Evolutionary conservation across 2,329 filamentous ascomycete species (phyloP), one percentile per base, ranked within the genome.

Genomic region (Pseudogymnoascus sp.): DNA sequence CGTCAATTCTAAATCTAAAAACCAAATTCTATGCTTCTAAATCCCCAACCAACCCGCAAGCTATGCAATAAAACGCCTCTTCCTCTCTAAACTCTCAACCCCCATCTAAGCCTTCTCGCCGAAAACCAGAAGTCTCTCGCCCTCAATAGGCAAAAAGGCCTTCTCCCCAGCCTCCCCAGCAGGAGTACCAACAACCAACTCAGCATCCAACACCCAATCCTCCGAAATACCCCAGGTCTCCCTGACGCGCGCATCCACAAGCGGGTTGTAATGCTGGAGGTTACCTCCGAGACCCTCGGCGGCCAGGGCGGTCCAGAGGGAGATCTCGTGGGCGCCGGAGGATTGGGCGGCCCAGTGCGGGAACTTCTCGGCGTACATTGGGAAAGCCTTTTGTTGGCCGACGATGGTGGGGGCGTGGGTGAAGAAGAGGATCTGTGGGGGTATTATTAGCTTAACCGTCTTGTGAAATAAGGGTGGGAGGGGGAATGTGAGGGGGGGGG

Each of bases 201-300:
- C 91, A 23, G 89, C 88, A 72, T 88, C 85, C 67, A 96, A 83
- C 72, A 84, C 84, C 91, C 92, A 96, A 69, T 83, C 82, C 16
- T 77, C 71, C 45, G 90, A 88, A 33, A 96, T 70, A 63, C 82
- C 81, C 89, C 90, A 96, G 69, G 85, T 79, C 65, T 77, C 61
- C 49, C 82, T 77, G 61, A 92, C 88, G 78, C 87, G 85, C 67
- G 82, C 80, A 77, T 96, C 89, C 69, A 96, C 85, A 63, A 96
- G 76, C 18, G 91, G 91, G 83, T 91, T 95, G 82, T 96, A 96
- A 80, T 96, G 92, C 82, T 96, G 92, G 61, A 96, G 82, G 81
- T 93, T 96, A 73, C 88, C 89, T 67, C 91, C 91, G 63, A 96
- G 84, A 31, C 92, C 91, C 74, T 95, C 91, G 65, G 87, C 82